Base-by-base conservation (phyloP, 2,329 filamentous ascomycete genomes). In the Apiospora marii region DNA sequence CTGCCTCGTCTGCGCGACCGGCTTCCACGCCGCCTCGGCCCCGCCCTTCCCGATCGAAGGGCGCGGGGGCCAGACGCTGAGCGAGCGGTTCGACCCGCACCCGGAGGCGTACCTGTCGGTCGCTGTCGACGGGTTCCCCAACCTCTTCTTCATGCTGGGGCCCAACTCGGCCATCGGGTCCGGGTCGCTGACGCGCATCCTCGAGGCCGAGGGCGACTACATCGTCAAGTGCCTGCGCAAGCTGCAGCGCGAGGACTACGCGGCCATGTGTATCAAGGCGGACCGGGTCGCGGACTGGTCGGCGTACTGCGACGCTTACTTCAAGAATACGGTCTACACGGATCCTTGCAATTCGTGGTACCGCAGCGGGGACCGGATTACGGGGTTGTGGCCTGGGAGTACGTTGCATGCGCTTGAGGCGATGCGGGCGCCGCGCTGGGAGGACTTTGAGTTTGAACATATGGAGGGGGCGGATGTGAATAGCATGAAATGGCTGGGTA, bases 281-380 rank as follows among this genome's bases (percentile, higher is more conserved):
- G 81, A 85, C 46, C 78, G 84, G 22, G 83, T 88, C 37, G 78
- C 82, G 30, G 86, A 87, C 73, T 89, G 87, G 76, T 81, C 80
- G 58, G 81, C 80, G 37, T 88, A 86, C 76, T 82, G 84, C 46
- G 82, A 84, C 53, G 82, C 83, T 69, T 86, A 88, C 75, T 86
- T 89, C 77, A 81, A 83, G 74, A 77, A 81, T 6, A 87, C 85
- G 0, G 86, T 88, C 2, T 88, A 87, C 77, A 79, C 82, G 7
- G 85, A 85, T 53, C 77, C 80, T 13, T 90, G 88, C 78, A 84
- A 84, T 73, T 87, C 85, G 70, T 90, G 87, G 88, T 90, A 90
- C 77, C 86, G 87, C 77, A 82, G 83, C 44, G 84, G 83, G 6
- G 76, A 83, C 70, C 79, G 81, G 71, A 80, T 86, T 69, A 81